phyloP scores from a whole-genome alignment of 2,329 filamentous ascomycete species.

The Podosphaera xanthii region DNA sequence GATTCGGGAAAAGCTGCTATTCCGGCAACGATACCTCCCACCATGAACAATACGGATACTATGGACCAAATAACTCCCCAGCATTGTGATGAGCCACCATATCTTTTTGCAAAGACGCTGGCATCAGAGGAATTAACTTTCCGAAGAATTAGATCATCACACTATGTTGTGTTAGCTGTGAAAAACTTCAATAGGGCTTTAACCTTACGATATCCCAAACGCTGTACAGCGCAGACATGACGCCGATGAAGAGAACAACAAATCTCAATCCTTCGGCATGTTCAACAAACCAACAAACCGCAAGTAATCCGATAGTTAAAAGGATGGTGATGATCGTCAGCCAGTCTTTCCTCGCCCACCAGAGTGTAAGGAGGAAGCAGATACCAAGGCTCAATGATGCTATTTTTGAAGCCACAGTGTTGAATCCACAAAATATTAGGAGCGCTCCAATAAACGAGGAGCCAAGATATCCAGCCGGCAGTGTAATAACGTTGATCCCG shows the following conservation, averaged over 20 bases:
- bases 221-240: slow-evolving; percentile 61
- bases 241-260: slow-evolving; percentile 58
- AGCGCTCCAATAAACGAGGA: slow-evolving; percentile 56
- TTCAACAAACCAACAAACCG: slow-evolving; percentile 60
- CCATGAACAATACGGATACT: slow-evolving; percentile 49
- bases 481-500: slow-evolving; percentile 43
- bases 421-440: slow-evolving; percentile 58
- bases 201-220: slow-evolving; percentile 52
- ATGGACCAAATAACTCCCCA: slow-evolving; percentile 64
- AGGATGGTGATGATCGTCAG: slow-evolving; percentile 50
- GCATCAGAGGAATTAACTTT: slow-evolving; percentile 66
- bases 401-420: slow-evolving; percentile 63
- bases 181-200: neutral
- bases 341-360: slow-evolving; percentile 65
- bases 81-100: slow-evolving; percentile 58
- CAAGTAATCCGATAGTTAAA: slow-evolving; percentile 43
- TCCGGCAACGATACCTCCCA: slow-evolving; percentile 48
- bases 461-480: slow-evolving; percentile 59
- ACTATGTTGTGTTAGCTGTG: slow-evolving; percentile 19
- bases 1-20: slow-evolving; percentile 55
- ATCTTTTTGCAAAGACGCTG: slow-evolving; percentile 54
- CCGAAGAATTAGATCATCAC: slow-evolving; percentile 56
- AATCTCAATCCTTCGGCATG: slow-evolving; percentile 54
- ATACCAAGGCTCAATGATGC: slow-evolving; percentile 49
- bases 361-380: slow-evolving; percentile 56